These are phyloP conservation scores for Colletotrichum sp. DNA, from an alignment of 2,329 filamentous ascomycete species.

Conservation along the genomic window DNA sequence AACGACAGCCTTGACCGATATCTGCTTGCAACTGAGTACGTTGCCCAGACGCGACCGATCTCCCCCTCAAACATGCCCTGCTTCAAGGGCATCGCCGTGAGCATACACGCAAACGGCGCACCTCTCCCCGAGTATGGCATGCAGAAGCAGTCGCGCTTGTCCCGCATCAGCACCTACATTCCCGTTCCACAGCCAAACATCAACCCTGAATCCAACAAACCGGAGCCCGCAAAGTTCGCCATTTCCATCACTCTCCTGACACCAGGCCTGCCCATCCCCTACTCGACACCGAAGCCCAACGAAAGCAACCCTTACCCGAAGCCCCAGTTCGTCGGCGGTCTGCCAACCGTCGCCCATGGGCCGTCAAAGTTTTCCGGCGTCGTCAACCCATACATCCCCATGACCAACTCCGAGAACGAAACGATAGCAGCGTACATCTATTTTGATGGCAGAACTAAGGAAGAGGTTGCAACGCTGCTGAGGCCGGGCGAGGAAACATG, in stretches of 20 bases:
- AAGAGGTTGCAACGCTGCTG: conserved; percentile 94
- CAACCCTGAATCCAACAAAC: conserved; percentile 65
- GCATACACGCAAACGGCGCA: conserved; percentile 83
- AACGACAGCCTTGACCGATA: neutral
- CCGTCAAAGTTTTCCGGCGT: conserved; percentile 53
- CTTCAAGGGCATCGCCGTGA: conserved; percentile 99
- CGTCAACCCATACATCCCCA: conserved; percentile 87
- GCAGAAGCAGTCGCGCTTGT: conserved; percentile 89
- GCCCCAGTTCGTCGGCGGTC: conserved; percentile 78
- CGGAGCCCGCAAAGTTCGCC: conserved; percentile 94
- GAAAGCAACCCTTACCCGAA: conserved; percentile 79
- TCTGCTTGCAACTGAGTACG: neutral
- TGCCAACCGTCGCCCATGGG: conserved; percentile 60
- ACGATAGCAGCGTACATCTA: conserved; percentile 99
- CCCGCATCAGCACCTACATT: conserved; percentile 96
- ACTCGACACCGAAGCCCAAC: conserved; percentile 85
- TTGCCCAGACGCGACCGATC: neutral
- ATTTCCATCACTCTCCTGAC: conserved; percentile 97
- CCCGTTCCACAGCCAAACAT: conserved; percentile 90
- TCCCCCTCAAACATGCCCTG: conserved; percentile 72
- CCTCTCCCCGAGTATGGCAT: conserved; percentile 93
- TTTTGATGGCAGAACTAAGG: conserved; percentile 93
- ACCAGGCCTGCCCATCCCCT: conserved; percentile 85
- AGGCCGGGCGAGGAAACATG: conserved; percentile 96
- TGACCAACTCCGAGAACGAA: conserved; percentile 93